A percentile compares a stretch with the other conserved stretches of the same genome.
These are phyloP conservation scores for Mytilinidion resinicola DNA, from an alignment of 495 filamentous ascomycete species.

Conservation along the genomic window DNA sequence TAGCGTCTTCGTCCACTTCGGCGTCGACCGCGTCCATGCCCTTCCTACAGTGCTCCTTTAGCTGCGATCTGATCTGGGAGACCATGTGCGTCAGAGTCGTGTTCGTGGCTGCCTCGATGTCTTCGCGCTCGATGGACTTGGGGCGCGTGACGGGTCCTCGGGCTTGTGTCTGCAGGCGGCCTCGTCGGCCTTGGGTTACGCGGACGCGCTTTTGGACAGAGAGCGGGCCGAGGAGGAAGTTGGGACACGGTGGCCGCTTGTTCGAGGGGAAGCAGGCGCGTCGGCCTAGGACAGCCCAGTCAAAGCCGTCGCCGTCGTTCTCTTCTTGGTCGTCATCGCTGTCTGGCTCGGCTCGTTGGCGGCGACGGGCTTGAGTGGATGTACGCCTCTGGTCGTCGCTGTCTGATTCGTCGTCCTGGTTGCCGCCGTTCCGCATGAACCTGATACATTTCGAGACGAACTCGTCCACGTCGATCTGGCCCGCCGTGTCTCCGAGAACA, in stretches of 20 bases:
- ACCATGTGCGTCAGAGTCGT: constrained; percentile 67
- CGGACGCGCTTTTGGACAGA: constrained; percentile 79
- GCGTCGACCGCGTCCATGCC: constrained; percentile 23
- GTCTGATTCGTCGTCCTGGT: constrained; percentile 7
- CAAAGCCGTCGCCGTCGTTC: constrained; percentile 60
- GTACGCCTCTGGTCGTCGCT: not conserved
- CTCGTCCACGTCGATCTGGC: constrained; percentile 83
- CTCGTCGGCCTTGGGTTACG: constrained; percentile 56
- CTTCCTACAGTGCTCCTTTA: constrained; percentile 36
- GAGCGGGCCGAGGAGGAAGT: constrained; percentile 84
- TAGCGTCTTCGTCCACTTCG: constrained; percentile 35
- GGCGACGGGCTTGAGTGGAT: constrained; percentile 43
- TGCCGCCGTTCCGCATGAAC: constrained; percentile 66
- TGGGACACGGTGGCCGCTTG: constrained; percentile 66
- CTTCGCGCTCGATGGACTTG: constrained; percentile 61
- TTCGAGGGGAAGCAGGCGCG: constrained; percentile 66
- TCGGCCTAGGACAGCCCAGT: constrained; percentile 81
- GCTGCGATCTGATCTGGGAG: constrained; percentile 50
- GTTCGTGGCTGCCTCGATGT: constrained; percentile 66
- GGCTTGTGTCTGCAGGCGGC: constrained; percentile 55
- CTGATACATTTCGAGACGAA: constrained; percentile 87
- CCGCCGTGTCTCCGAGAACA: constrained; percentile 58
- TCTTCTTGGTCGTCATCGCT: constrained; percentile 51
- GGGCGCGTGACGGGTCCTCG: constrained; percentile 57
- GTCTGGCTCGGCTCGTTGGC: constrained; percentile 24